A percentile compares a stretch with the other conserved stretches of the same genome.
phyloP scores from a whole-genome alignment of 2,329 filamentous ascomycete genomes.

The Sarocladiaceae sp. region DNA sequence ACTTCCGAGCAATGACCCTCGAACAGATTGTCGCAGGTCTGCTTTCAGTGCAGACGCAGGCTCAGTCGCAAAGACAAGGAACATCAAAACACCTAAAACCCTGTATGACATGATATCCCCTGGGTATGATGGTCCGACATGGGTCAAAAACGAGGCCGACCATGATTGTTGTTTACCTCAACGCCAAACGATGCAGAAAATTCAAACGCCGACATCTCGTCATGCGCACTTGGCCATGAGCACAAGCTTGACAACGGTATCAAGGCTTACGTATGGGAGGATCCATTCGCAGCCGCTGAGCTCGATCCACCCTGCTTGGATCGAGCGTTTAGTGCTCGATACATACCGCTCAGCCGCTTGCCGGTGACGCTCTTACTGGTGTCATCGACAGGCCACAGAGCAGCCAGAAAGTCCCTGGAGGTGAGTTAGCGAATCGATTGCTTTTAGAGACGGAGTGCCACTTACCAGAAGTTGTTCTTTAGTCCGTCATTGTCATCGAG shows the following conservation, averaged over 20 bases:
- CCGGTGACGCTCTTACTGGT: constrained; percentile 40
- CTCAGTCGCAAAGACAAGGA: neutral
- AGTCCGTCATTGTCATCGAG: constrained; percentile 34
- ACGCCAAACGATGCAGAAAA: constrained; percentile 20
- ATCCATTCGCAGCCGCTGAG: constrained; percentile 27
- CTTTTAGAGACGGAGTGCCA: neutral
- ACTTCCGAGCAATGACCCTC: neutral
- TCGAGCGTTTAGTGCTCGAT: constrained; percentile 32
- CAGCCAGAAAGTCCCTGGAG: constrained; percentile 39
- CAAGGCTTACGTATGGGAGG: constrained; percentile 16
- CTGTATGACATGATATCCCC: constrained; percentile 8
- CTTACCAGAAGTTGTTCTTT: constrained; percentile 40
- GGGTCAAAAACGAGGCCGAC: constrained; percentile 3
- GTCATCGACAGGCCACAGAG: constrained; percentile 42
- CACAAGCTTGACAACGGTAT: neutral
- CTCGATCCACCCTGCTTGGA: constrained; percentile 25
- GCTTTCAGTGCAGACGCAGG: neutral
- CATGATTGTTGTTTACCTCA: constrained; percentile 13
- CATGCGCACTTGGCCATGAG: neutral
- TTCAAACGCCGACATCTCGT: constrained; percentile 5
- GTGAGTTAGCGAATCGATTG: constrained; percentile 16
- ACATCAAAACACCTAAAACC: constrained; percentile 3
- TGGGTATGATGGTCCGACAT: constrained; percentile 8
- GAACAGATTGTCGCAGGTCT: neutral
- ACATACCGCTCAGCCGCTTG: constrained; percentile 39